Percentiles rank a stretch among this genome's conserved stretches.
Conservation (phyloP, 345 rosid species). For the Iberis pinnata region DNA sequence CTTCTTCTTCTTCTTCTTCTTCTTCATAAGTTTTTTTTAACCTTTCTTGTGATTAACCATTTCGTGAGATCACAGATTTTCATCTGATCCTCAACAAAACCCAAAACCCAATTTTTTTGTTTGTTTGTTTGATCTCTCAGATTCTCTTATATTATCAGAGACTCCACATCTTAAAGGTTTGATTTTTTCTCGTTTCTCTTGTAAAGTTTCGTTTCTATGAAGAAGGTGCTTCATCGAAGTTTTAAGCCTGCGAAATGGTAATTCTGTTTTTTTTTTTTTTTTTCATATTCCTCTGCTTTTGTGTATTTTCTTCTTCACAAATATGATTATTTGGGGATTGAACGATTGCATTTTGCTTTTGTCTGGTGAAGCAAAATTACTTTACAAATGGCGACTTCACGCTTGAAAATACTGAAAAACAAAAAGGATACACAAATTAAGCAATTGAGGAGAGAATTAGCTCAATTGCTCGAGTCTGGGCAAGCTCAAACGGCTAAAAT, state of each 20-base stretch:
- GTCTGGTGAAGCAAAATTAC: slow-evolving; percentile 56
- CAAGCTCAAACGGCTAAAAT: slow-evolving; percentile 78
- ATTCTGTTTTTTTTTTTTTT: background rate
- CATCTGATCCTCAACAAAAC: background rate
- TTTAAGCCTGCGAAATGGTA: slow-evolving; percentile 89
- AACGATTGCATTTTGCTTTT: background rate
- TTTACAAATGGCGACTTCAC: slow-evolving; percentile 65
- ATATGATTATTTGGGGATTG: background rate
- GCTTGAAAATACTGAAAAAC: slow-evolving; percentile 68
- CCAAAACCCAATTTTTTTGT: background rate
- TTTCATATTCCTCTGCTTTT: background rate
- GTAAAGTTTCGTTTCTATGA: background rate
- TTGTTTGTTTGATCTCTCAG: background rate
- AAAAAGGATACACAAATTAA: slow-evolving; percentile 57
- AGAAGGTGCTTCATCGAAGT: slow-evolving; percentile 61
- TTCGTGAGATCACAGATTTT: slow-evolving; percentile 15
- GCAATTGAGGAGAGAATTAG: slow-evolving; percentile 68
- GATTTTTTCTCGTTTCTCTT: background rate
- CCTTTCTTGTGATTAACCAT: slow-evolving; percentile 16
- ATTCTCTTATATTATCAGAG: slow-evolving; percentile 3
- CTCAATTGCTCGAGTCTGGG: slow-evolving; percentile 71
- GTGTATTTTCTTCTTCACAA: background rate
- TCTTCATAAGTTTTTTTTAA: background rate
- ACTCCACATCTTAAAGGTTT: slow-evolving; percentile 10
- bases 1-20: background rate